Evolutionary conservation across 2,329 filamentous ascomycete species (phyloP).

Genomic region (Chaetoscypha palmicola): DNA sequence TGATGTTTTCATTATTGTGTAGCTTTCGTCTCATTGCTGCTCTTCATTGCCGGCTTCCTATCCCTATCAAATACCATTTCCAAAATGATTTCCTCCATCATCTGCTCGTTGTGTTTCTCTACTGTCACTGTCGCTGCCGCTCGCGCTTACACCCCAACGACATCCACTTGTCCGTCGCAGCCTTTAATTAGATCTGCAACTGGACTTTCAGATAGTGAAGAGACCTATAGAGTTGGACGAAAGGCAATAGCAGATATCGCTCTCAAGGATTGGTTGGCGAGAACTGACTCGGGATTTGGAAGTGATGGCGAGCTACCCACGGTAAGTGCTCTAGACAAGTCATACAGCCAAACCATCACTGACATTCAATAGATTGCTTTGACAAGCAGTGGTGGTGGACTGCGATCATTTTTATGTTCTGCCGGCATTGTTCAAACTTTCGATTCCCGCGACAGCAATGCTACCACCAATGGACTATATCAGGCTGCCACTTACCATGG

Average conservation of each 20-base stretch:
- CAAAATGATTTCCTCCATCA: constrained; percentile 11
- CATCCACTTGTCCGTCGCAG: constrained; percentile 33
- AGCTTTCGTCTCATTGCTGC: background rate
- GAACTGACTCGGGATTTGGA: constrained; percentile 31
- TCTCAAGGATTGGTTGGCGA: constrained; percentile 35
- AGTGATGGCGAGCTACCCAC: constrained; percentile 32
- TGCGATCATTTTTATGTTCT: constrained; percentile 34
- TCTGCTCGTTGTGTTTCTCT: constrained; percentile 11
- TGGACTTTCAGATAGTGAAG: constrained; percentile 33
- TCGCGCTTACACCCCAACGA: constrained; percentile 31
- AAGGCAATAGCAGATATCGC: constrained; percentile 34
- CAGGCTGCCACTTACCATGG: constrained; percentile 40
- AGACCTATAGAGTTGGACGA: constrained; percentile 33
- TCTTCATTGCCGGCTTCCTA: background rate
- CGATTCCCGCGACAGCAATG: constrained; percentile 36
- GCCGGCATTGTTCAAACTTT: constrained; percentile 36
- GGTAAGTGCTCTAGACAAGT: constrained; percentile 10
- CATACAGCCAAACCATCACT: background rate
- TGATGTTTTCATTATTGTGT: background rate
- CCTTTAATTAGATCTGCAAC: constrained; percentile 34
- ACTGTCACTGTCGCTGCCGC: constrained; percentile 5
- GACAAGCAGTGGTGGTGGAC: constrained; percentile 38
- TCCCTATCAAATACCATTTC: background rate
- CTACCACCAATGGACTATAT: constrained; percentile 36
- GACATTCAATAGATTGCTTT: constrained; percentile 31